Conservation (phyloP, 768 basidiomycete species). For the Fistulinella prunicolor region DNA sequence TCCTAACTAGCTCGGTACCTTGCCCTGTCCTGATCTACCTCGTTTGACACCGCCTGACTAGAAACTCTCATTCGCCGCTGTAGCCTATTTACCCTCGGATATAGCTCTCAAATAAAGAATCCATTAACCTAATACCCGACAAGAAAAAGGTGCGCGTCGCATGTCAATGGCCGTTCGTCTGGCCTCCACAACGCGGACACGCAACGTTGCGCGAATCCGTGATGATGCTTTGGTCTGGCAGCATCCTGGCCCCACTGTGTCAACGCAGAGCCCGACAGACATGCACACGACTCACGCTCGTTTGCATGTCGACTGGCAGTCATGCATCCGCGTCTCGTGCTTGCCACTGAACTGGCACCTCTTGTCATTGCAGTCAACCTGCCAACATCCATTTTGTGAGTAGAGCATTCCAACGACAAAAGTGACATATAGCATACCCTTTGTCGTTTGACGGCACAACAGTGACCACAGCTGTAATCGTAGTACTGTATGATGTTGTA, state of each 20-base stretch:
- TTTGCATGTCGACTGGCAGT: conserved; percentile 37
- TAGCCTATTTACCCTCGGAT: not conserved
- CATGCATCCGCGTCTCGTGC: conserved; percentile 34
- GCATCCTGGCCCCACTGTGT: conserved; percentile 19
- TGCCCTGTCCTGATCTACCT: not conserved
- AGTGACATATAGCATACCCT: conserved; percentile 26
- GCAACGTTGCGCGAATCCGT: conserved; percentile 9
- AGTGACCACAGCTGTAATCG: conserved; percentile 35
- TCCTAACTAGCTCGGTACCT: conserved; percentile 10
- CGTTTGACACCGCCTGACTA: not conserved
- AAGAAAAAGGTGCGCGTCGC: not conserved
- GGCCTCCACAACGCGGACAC: conserved; percentile 21
- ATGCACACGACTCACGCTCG: conserved; percentile 33
- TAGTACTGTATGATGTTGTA: conserved; percentile 32
- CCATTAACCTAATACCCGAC: not conserved
- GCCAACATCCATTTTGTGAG: not conserved
- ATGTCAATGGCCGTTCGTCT: conserved; percentile 25
- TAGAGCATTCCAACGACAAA: not conserved
- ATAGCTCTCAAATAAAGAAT: not conserved
- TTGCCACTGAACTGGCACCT: conserved; percentile 40
- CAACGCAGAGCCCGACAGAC: not conserved
- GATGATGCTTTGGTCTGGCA: conserved; percentile 29
- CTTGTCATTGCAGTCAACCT: conserved; percentile 49
- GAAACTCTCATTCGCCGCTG: not conserved
- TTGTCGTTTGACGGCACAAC: conserved; percentile 28